phyloP scores from a whole-genome alignment of 1,284 basidiomycete species.

The Trametes sp. region DNA sequence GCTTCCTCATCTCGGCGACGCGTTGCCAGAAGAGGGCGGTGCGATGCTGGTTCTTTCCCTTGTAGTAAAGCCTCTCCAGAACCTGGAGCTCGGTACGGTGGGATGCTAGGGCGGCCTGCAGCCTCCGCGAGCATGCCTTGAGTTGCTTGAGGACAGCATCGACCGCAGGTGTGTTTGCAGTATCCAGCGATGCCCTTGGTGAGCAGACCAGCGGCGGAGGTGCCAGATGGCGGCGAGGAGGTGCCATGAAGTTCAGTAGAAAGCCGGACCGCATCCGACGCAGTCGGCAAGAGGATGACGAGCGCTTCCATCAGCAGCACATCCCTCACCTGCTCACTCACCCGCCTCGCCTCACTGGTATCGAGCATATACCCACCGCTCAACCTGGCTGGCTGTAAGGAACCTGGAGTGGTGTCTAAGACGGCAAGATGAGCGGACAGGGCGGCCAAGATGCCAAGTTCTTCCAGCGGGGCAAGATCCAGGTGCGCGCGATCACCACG shows the following conservation, averaged over 20 bases:
- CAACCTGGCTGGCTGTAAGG: neutral
- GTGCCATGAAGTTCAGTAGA: constrained; percentile 22
- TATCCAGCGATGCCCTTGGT: constrained; percentile 47
- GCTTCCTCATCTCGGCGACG: constrained; percentile 65
- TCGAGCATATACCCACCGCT: constrained; percentile 21
- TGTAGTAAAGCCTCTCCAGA: constrained; percentile 77
- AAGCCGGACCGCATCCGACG: neutral
- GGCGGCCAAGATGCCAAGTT: constrained; percentile 87
- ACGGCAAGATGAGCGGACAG: constrained; percentile 59
- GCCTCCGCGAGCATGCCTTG: constrained; percentile 58
- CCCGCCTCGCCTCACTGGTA: constrained; percentile 1
- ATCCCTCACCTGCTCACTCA: constrained; percentile 15
- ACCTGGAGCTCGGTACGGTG: constrained; percentile 65
- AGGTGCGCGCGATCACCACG: constrained; percentile 58
- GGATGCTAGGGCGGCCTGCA: constrained; percentile 52
- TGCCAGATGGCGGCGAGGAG: constrained; percentile 32
- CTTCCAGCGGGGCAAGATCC: constrained; percentile 91
- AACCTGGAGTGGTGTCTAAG: neutral
- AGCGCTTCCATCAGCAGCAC: constrained; percentile 19
- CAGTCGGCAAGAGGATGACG: neutral
- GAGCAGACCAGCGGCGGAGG: constrained; percentile 38
- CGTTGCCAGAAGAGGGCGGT: constrained; percentile 75
- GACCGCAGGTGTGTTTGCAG: constrained; percentile 49
- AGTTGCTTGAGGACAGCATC: constrained; percentile 68
- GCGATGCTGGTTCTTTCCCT: constrained; percentile 82